Evolutionary conservation across 257 asterid genomes (phyloP), one percentile per base, ranked within the genome.

Genomic region (Mentha longifolia): DNA sequence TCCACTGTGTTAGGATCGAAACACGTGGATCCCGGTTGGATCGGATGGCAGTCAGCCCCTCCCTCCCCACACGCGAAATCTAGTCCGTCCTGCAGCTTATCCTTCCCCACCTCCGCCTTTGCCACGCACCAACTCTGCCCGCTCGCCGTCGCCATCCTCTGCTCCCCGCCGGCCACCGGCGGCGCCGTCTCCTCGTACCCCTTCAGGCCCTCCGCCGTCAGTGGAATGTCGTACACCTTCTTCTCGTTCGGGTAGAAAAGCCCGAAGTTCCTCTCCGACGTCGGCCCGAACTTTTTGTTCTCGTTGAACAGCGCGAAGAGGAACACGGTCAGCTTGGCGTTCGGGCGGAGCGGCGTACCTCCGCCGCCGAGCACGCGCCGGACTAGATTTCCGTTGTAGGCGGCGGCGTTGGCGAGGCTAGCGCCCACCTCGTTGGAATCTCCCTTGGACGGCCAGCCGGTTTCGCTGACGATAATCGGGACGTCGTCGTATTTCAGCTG

Each of bases 401-500:
- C 83, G n/a, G 99, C 97, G 50, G 98, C 97, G 59, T 94, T 91
- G 1, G 83, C 83, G 1, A 84, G 47, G 11, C 82, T 77, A 0
- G 99, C 98, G 3, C 99, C 99, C 69, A 80, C 12, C 67, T 94
- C 99, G n/a, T 62, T 84, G 3, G 71, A 37, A 58, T 94, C 99
- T 0, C 99, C 99, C 71, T 86, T 89, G 0, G 99, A 94, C 11
- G 99, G 99, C 98, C 99, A 94, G 11, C 99, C 99, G 19, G 97
- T 94, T 49, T 94, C 97, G 12, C 90, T 66, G 3, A 94, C 89
- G 6, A 73, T 84, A 8, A 89, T 49, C 1, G 80, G 81, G 0
- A 91, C 74, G 76, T 89, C 97, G 70, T 86, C 79, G 85, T 83
- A 91, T 31, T 84, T 83, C 41, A 91, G 57, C 5, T 89, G 88